Conservation (phyloP, 352 stramenopile species). For the Phytophthora capsici region DNA sequence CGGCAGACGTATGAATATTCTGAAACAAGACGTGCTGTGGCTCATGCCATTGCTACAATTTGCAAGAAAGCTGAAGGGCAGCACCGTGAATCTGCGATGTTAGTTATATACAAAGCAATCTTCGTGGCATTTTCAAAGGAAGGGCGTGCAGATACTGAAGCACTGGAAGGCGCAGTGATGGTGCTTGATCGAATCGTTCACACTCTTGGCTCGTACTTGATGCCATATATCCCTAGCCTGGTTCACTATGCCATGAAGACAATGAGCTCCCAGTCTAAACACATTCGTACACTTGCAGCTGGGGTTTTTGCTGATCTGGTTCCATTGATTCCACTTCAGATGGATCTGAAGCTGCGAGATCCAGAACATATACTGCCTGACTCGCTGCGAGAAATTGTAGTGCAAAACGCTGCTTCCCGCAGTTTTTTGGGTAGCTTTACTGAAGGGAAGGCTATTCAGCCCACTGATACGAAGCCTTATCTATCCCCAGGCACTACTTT, state of each 20-base stretch:
- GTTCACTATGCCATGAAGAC: slow-evolving; percentile 73
- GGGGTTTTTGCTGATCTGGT: slow-evolving; percentile 76
- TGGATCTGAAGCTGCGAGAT: slow-evolving; percentile 57
- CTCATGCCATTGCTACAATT: slow-evolving; percentile 54
- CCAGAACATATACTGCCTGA: slow-evolving; percentile 7
- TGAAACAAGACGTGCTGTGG: slow-evolving; percentile 41
- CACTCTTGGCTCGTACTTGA: slow-evolving; percentile 40
- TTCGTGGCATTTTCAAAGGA: slow-evolving; percentile 43
- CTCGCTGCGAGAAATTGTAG: slow-evolving; percentile 36
- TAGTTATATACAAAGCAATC: slow-evolving; percentile 55
- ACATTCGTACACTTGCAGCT: slow-evolving; percentile 56
- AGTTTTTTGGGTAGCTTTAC: slow-evolving; percentile 71
- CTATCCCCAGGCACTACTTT: slow-evolving; percentile 42
- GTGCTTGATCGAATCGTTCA: slow-evolving; percentile 64
- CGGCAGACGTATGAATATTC: slow-evolving; percentile 30
- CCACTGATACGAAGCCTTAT: slow-evolving; percentile 38
- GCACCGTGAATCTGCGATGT: slow-evolving; percentile 49
- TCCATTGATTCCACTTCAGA: slow-evolving; percentile 74
- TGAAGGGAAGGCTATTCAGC: slow-evolving; percentile 60
- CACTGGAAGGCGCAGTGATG: slow-evolving; percentile 53
- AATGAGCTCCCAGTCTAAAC: slow-evolving; percentile 56
- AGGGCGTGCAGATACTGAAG: slow-evolving; percentile 12
- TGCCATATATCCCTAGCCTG: slow-evolving; percentile 69
- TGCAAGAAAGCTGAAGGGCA: slow-evolving; percentile 38
- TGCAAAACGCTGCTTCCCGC: slow-evolving; percentile 67